phyloP scores from a whole-genome alignment of 2,329 filamentous ascomycete genomes.

The Colletotrichum siamense region DNA sequence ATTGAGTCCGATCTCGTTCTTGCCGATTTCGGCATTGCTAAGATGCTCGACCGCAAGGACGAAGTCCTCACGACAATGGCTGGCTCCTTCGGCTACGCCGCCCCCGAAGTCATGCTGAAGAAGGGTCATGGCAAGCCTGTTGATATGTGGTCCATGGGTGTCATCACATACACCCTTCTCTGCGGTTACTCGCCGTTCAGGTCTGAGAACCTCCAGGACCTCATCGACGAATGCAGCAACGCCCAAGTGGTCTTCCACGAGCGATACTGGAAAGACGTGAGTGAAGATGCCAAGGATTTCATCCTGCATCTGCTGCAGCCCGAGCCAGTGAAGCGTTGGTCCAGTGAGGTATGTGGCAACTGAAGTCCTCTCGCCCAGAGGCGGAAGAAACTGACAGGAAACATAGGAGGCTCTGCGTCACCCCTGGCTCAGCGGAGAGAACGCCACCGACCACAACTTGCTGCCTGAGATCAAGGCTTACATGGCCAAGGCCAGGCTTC shows the following conservation, averaged over 20 bases:
- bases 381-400: background rate
- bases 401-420: conserved; percentile 77
- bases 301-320: conserved; percentile 83
- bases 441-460: conserved; percentile 94
- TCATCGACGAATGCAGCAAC: conserved; percentile 92
- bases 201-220: conserved; percentile 88
- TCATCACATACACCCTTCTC: conserved; percentile 97
- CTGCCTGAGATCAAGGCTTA: conserved; percentile 95
- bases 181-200: conserved; percentile 99
- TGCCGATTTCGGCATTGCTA: conserved; percentile 97
- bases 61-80: conserved; percentile 98
- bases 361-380: background rate
- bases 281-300: conserved; percentile 92
- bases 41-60: conserved; percentile 90
- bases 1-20: conserved; percentile 85
- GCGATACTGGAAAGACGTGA: conserved; percentile 98
- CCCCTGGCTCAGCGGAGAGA: conserved; percentile 89
- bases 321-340: conserved; percentile 76
- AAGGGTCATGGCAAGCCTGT: conserved; percentile 97
- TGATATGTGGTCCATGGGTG: conserved; percentile 99
- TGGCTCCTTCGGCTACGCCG: conserved; percentile 96
- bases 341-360: conserved; percentile 68
- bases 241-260: conserved; percentile 93
- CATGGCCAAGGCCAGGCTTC: conserved; percentile 88
- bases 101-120: conserved; percentile 98